Evolutionary conservation across 129 eudicot genomes (phyloP).

Genomic region (Tanacetum coccineum): DNA sequence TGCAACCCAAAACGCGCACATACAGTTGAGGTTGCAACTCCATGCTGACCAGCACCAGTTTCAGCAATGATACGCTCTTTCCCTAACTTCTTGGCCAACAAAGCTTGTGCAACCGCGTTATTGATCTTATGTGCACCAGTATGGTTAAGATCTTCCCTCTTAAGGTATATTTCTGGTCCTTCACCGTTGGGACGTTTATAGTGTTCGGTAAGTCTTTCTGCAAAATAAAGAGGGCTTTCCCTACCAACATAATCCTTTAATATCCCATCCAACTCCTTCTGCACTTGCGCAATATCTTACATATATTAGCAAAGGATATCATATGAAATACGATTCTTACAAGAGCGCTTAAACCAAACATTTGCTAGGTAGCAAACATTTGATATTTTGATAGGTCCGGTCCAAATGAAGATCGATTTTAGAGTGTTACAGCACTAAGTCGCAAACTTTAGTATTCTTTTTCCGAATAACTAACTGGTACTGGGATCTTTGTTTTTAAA

Average conservation of each 20-base stretch:
- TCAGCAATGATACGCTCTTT: constrained; percentile 80
- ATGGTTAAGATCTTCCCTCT: constrained; percentile 91
- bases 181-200: constrained; percentile 70
- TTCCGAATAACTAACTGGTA: neutral
- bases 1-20: constrained; percentile 85
- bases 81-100: constrained; percentile 75
- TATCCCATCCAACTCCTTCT: constrained; percentile 77
- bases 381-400: neutral
- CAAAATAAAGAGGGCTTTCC: constrained; percentile 85
- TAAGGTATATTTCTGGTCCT: constrained; percentile 80
- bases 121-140: constrained; percentile 91
- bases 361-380: neutral
- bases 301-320: constrained; percentile 5
- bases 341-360: neutral
- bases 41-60: constrained; percentile 97
- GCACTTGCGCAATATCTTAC: constrained; percentile 24
- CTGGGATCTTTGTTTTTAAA: neutral
- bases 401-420: too few species aligned
- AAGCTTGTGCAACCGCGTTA: constrained; percentile 84
- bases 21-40: constrained; percentile 93
- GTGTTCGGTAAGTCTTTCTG: constrained; percentile 84
- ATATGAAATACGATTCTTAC: neutral
- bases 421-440: too few species aligned
- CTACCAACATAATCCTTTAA: constrained; percentile 87
- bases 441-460: neutral